Base-by-base conservation (phyloP, 2,329 filamentous ascomycete species). In the Colletotrichum melonis region DNA sequence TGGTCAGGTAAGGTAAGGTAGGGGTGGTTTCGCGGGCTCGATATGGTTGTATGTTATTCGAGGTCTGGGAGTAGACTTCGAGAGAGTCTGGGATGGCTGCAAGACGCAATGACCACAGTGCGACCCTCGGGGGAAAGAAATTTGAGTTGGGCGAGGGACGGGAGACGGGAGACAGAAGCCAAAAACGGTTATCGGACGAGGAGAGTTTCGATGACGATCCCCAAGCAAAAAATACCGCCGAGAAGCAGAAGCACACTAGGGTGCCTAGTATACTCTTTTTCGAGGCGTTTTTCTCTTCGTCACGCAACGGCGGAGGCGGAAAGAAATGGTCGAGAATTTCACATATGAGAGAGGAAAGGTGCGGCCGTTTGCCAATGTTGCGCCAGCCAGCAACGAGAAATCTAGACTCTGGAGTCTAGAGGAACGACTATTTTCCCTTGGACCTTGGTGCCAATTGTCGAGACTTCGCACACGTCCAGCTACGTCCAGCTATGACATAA, bases 401-500 rank as follows among this genome's bases (percentile, higher is more conserved):
- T 4, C 32, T 35, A 11, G 32, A 35, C 1, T 35, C 11, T 35
- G 4, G 11, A 24, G 11, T 30, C 42, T n/a, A 46, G 26, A 26
- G 42, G 42, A 16, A 16, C 16, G 38, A 42, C 19, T 49, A 49
- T n/a, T 49, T 46, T 9, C 1, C 38, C 19, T 42, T 19, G 38
- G 38, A 35, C 38, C 14, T 42, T 42, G 5, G 38, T n/a, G 42
- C 19, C 42, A 49, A 49, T 49, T 49, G 42, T 49, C 42, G 16
- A 49, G 38, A 42, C 38, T 42, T 42, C 38, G 3, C 11, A 32
- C 9, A 32, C 30, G 30, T 11, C 30, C 30, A 32, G 30, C 30
- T 32, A 32, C 32, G 32, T 35, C 32, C 32, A 35, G 32, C 67
- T 73, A 73, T 73, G 71, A 73, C 71, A 73, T 73, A 73, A 70